Conservation (phyloP, 805 yeast genomes). For the Wickerhamiella cacticola region DNA sequence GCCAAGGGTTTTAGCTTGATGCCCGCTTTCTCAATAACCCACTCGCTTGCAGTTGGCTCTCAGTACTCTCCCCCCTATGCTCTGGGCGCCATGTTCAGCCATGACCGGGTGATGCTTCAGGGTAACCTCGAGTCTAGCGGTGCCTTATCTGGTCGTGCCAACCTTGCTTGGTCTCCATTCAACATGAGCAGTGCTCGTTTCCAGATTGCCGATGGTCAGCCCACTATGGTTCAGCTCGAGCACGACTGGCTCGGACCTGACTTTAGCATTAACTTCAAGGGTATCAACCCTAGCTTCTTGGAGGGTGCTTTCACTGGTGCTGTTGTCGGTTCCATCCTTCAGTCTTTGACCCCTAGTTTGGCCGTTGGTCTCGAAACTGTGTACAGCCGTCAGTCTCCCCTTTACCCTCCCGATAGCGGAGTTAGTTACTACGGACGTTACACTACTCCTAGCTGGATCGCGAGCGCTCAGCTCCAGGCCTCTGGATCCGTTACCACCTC, state of each 20-base stretch:
- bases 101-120: slow-evolving; percentile 74
- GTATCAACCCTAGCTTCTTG: slow-evolving; percentile 74
- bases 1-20: slow-evolving; percentile 80
- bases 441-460: slow-evolving; percentile 80
- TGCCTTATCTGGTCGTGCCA: slow-evolving; percentile 75
- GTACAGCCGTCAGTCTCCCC: slow-evolving; percentile 55
- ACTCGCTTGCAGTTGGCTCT: slow-evolving; percentile 81
- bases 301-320: slow-evolving; percentile 79
- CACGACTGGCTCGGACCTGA: slow-evolving; percentile 90
- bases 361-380: slow-evolving; percentile 87
- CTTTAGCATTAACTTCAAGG: slow-evolving; percentile 76
- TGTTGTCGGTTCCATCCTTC: slow-evolving; percentile 80
- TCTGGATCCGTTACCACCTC: slow-evolving; percentile 82
- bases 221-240: slow-evolving; percentile 88
- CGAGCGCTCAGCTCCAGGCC: slow-evolving; percentile 85
- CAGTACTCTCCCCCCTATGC: slow-evolving; percentile 80
- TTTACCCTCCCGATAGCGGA: slow-evolving; percentile 81
- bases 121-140: slow-evolving; percentile 84
- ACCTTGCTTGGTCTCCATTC: slow-evolving; percentile 78
- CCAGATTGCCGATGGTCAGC: slow-evolving; percentile 82
- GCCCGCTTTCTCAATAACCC: slow-evolving; percentile 95
- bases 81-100: slow-evolving; percentile 78
- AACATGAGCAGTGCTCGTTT: slow-evolving; percentile 72
- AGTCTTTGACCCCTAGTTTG: slow-evolving; percentile 70
- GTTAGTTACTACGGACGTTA: slow-evolving; percentile 84